phyloP scores from a whole-genome alignment of 169 alveolate species.

The Eimeria necatrix region DNA sequence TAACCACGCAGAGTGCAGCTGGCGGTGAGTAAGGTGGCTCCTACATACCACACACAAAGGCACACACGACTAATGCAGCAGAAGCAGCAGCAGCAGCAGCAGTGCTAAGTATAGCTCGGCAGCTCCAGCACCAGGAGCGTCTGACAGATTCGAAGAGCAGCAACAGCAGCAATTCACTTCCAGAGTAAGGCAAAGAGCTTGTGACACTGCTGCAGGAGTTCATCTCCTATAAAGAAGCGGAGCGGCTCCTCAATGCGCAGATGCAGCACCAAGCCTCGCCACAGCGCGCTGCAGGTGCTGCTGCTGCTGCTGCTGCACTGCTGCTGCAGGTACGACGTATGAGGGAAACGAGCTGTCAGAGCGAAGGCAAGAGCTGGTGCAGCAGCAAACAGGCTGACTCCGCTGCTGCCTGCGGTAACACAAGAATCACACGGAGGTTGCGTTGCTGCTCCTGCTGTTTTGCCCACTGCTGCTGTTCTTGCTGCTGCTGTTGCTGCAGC shows the following conservation, averaged over 20 bases:
- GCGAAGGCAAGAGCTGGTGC: constrained; percentile 23
- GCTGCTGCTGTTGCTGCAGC: background rate
- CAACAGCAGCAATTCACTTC: constrained; percentile 29
- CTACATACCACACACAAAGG: background rate
- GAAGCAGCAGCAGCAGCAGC: constrained; percentile 26
- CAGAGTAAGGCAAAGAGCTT: constrained; percentile 18
- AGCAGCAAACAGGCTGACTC: constrained; percentile 38
- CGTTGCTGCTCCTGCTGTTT: background rate
- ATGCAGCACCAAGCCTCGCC: constrained; percentile 34
- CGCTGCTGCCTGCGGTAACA: constrained; percentile 31
- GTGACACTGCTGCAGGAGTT: background rate
- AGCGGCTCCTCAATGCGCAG: constrained; percentile 45
- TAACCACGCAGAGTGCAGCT: constrained; percentile 32
- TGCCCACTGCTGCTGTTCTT: background rate
- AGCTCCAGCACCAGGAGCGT: background rate
- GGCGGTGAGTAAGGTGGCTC: constrained; percentile 16
- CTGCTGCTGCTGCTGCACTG: constrained; percentile 14
- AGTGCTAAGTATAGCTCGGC: background rate
- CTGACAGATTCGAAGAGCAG: background rate
- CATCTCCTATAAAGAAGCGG: constrained; percentile 21
- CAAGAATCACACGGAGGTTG: background rate
- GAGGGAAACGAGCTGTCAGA: constrained; percentile 38
- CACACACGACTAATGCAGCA: constrained; percentile 14
- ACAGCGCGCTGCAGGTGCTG: constrained; percentile 8
- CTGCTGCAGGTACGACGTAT: constrained; percentile 48